Conservation (phyloP, 179 eudicot genomes). For the Silene vulgaris region DNA sequence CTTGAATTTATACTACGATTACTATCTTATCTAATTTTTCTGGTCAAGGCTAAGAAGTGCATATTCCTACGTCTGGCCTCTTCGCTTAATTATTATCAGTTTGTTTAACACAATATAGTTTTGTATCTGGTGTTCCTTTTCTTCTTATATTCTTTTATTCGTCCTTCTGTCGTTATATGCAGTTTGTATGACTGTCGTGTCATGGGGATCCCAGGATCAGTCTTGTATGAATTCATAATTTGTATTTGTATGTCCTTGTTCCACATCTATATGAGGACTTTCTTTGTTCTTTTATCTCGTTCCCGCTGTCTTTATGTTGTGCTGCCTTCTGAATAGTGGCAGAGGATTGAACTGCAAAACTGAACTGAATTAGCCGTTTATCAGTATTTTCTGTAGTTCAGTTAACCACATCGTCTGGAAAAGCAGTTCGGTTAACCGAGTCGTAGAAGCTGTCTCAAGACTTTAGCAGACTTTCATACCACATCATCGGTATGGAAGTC, state of each 20-base stretch:
- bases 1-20: slow-evolving; percentile 12
- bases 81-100: slow-evolving; percentile 18
- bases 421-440: not conserved
- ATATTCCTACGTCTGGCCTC: slow-evolving; percentile 28
- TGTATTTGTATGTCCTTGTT: slow-evolving; percentile 17
- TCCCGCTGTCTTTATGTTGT: not conserved
- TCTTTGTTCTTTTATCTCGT: not conserved
- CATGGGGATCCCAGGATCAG: slow-evolving; percentile 9
- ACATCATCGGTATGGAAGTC: not conserved
- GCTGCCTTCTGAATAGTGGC: not conserved
- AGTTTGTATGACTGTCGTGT: slow-evolving; percentile 18
- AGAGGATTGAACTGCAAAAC: not conserved
- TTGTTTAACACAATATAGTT: slow-evolving; percentile 15
- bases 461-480: no score
- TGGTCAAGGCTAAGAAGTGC: slow-evolving; percentile 27
- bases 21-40: slow-evolving; percentile 17
- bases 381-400: no score
- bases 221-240: slow-evolving; percentile 18
- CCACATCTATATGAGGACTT: not conserved
- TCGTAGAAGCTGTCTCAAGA: not conserved
- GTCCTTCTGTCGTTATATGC: slow-evolving; percentile 22
- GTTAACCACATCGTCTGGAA: not conserved
- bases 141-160: slow-evolving; percentile 21
- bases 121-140: slow-evolving; percentile 19
- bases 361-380: not conserved